Percentiles rank a stretch among this genome's conserved stretches.
Evolutionary conservation across 495 filamentous ascomycete species (phyloP).

Genomic region (Stereocaulon alpinum): DNA sequence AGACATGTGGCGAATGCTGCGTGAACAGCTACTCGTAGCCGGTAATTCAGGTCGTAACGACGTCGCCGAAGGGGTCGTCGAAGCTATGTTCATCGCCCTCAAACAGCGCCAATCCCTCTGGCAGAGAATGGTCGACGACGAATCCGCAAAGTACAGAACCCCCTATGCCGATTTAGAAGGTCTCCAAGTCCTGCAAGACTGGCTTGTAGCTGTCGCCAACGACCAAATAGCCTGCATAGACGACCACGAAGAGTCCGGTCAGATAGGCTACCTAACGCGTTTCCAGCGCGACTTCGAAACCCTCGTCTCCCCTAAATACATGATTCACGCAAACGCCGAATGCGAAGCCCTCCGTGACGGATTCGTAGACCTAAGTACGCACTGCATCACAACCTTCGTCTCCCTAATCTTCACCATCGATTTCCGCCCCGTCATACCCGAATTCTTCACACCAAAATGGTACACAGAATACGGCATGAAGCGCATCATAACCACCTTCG

Average conservation of each 20-base stretch:
- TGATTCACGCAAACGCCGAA: constrained; percentile 58
- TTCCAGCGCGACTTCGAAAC: constrained; percentile 71
- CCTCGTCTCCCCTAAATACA: constrained; percentile 71
- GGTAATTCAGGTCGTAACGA: constrained; percentile 71
- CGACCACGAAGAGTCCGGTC: constrained; percentile 62
- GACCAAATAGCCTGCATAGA: constrained; percentile 98
- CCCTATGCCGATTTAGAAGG: constrained; percentile 60
- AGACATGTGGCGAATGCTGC: constrained; percentile 95
- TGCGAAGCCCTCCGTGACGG: constrained; percentile 69
- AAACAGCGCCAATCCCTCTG: constrained; percentile 70
- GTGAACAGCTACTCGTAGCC: constrained; percentile 77
- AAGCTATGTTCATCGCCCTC: constrained; percentile 83
- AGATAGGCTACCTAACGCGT: constrained; percentile 63
- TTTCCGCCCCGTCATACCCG: constrained; percentile 66
- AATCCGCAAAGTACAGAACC: constrained; percentile 57
- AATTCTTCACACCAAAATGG: constrained; percentile 88
- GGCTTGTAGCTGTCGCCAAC: constrained; percentile 93
- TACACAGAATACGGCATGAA: constrained; percentile 73
- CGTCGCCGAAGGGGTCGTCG: constrained; percentile 84
- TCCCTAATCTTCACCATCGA: constrained; percentile 77
- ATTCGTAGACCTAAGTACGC: constrained; percentile 86
- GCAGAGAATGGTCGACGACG: constrained; percentile 82
- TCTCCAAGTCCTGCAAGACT: constrained; percentile 74
- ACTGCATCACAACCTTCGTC: constrained; percentile 78
- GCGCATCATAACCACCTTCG: constrained; percentile 82